phyloP scores from a whole-genome alignment of 148 eudicot genomes.

The Cornus suecica region DNA sequence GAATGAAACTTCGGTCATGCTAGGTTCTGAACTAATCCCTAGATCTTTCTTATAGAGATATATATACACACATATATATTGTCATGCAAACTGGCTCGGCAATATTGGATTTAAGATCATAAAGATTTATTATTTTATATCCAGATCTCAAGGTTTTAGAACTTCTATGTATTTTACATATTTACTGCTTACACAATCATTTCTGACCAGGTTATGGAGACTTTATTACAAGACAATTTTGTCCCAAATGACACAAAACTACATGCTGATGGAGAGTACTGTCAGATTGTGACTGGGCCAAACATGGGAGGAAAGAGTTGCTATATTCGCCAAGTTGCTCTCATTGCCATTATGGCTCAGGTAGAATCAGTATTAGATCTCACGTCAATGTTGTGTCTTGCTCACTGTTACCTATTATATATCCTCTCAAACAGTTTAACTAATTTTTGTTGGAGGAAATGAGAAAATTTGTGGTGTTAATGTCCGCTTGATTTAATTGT shows the following conservation, averaged over 20 bases:
- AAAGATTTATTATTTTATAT: neutral
- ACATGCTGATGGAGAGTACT: constrained; percentile 60
- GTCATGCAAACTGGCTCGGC: neutral
- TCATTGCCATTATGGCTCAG: constrained; percentile 90
- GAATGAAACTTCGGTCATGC: neutral
- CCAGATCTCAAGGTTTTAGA: neutral
- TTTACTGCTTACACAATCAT: neutral
- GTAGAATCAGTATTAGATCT: constrained; percentile 24
- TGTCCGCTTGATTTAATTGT: neutral
- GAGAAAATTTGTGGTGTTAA: neutral
- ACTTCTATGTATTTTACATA: neutral
- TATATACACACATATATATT: too few relatives aligned
- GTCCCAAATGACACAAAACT: constrained; percentile 86
- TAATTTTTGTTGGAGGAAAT: neutral
- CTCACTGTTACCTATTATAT: neutral
- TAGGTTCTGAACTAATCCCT: neutral
- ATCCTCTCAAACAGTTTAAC: neutral
- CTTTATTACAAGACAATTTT: constrained; percentile 70
- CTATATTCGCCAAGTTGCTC: constrained; percentile 98
- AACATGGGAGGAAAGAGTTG: constrained; percentile 99
- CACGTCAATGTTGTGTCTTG: neutral
- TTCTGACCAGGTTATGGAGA: constrained; percentile 69
- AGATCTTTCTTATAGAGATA: constrained; percentile 1
- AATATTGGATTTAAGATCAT: neutral
- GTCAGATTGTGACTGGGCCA: constrained; percentile 95